phyloP scores from a whole-genome alignment of 352 stramenopile genomes.

The Blastocystis sp. region DNA sequence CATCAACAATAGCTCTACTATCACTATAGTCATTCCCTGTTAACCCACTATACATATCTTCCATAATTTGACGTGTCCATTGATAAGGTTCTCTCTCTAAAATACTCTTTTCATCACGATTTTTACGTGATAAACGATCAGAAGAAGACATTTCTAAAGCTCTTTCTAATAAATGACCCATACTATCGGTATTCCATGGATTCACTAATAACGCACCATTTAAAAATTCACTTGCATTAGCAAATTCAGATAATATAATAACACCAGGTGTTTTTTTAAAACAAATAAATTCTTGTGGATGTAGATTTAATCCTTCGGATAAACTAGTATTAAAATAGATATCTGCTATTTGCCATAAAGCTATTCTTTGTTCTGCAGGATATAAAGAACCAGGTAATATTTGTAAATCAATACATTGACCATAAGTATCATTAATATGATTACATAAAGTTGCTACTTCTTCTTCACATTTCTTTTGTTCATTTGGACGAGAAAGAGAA shows the following conservation, averaged over 20 bases:
- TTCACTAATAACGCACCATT: slow-evolving; percentile 32
- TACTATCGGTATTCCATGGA: slow-evolving; percentile 21
- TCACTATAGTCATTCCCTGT: no score
- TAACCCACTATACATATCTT: no score
- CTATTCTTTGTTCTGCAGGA: slow-evolving; percentile 12
- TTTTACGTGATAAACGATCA: not conserved
- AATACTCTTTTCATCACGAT: slow-evolving; percentile 11
- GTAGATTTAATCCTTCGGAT: slow-evolving; percentile 21
- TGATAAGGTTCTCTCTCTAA: slow-evolving; percentile 2
- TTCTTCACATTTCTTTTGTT: not conserved
- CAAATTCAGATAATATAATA: slow-evolving; percentile 22
- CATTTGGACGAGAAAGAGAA: not conserved
- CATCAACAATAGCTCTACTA: no score
- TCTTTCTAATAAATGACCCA: slow-evolving; percentile 9
- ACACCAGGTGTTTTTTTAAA: slow-evolving; percentile 12
- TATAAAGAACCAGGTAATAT: slow-evolving; percentile 28
- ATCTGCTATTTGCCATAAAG: slow-evolving; percentile 10
- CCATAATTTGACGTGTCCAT: slow-evolving; percentile 14
- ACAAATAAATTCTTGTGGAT: slow-evolving; percentile 29
- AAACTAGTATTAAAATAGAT: slow-evolving; percentile 27
- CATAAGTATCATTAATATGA: slow-evolving; percentile 10
- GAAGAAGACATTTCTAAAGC: slow-evolving; percentile 13
- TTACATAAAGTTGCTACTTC: not conserved
- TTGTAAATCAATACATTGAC: slow-evolving; percentile 2
- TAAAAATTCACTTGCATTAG: slow-evolving; percentile 30